Evolutionary conservation across 2,329 filamentous ascomycete genomes (phyloP), one percentile per base, ranked within the genome.

Genomic region (Fusarium musae): DNA sequence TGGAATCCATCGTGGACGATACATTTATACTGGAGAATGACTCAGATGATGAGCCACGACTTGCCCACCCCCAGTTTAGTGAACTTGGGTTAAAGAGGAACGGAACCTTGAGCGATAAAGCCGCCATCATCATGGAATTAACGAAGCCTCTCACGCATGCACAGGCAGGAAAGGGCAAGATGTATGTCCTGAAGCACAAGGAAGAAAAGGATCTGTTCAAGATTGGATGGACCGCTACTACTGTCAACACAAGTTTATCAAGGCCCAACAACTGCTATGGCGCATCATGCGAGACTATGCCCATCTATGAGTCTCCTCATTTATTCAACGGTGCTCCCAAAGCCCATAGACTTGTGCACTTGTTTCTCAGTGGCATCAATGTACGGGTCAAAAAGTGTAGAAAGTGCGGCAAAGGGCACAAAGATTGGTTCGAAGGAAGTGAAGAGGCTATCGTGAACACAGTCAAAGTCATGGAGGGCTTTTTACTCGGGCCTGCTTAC

Each of bases 151-250:
- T 70, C 8, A 64, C 49, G 2, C 13, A 23, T 13, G 3, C 10
- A 2, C 50, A 74, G 10, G 11, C 32, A 2, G 9, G 32, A 32
- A 13, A 30, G 6, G 70, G 70, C 5, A 19, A 52, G 13, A 54
- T 73, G 23, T 74, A 71, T 30, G 23, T 73, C 26, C 47, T 74
- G 10, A 47, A 63, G 36, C 62, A 64, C 30, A 59, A n/a, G 4
- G 9, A 34, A 10, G 4, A 73, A 2, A 19, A 44, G 21, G 11
- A 40, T 8, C 17, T 68, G 6, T 72, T 73, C 34, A 68, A 67
- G 30, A 16, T 73, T 19, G 66, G 71, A 46, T 73, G 40, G n/a
- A 68, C 46, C n/a, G 9, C 21, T 17, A 11, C 37, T 9, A 71
- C 19, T 12, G 66, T 43, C 17, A 10, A 11, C 5, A 8, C 57